Conservation (phyloP, 2,329 filamentous ascomycete genomes). For the Curvularia lunata region DNA sequence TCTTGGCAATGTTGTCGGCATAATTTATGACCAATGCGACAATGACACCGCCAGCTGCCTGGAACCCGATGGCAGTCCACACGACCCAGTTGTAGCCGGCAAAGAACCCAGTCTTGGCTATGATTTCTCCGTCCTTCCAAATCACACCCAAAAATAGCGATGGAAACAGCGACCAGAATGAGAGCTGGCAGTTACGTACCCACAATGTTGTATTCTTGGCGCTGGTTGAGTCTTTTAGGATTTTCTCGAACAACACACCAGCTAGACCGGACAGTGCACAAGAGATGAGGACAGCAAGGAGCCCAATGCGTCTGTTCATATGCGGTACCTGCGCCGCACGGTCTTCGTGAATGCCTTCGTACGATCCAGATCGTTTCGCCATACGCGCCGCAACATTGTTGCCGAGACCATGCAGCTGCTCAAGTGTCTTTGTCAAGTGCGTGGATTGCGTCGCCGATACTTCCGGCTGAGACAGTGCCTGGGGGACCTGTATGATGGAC, state of each 20-base stretch:
- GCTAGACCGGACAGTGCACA: constrained; percentile 83
- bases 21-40: constrained; percentile 82
- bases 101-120: constrained; percentile 87
- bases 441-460: constrained; percentile 66
- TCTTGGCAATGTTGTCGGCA: constrained; percentile 89
- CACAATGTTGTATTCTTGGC: constrained; percentile 79
- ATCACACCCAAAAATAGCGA: constrained; percentile 85
- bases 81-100: constrained; percentile 92
- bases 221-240: constrained; percentile 79
- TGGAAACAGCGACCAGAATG: constrained; percentile 91
- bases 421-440: constrained; percentile 78
- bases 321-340: constrained; percentile 58
- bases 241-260: constrained; percentile 87
- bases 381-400: constrained; percentile 59
- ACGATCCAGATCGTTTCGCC: constrained; percentile 75
- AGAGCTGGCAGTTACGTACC: constrained; percentile 93
- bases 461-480: constrained; percentile 60
- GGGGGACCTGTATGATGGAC: constrained; percentile 81
- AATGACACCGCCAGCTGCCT: constrained; percentile 84
- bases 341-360: constrained; percentile 81
- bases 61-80: constrained; percentile 82
- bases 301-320: constrained; percentile 80
- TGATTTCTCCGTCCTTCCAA: constrained; percentile 83
- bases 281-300: constrained; percentile 78
- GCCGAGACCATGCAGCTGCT: constrained; percentile 73